Conservation (phyloP, 2,329 filamentous ascomycete species). For the Escovopsis sp. region DNA sequence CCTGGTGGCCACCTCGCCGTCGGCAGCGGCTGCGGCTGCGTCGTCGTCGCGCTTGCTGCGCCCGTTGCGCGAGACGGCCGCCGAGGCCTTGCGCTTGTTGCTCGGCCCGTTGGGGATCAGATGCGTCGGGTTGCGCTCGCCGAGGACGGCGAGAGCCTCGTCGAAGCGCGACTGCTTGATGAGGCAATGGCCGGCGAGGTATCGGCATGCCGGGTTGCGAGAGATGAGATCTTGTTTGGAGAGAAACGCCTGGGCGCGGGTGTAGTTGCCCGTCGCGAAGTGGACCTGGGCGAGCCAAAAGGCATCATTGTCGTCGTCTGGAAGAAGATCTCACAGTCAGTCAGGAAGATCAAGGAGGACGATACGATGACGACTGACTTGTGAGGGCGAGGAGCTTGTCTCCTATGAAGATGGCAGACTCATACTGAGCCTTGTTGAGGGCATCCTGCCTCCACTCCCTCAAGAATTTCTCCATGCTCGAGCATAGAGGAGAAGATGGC, state of each 20-base stretch:
- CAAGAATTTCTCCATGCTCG: conserved; percentile 79
- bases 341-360: conserved; percentile 2
- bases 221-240: conserved; percentile 68
- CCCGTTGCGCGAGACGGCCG: conserved; percentile 18
- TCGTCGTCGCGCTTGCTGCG: conserved; percentile 20
- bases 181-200: conserved; percentile 84
- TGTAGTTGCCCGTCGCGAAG: conserved; percentile 90
- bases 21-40: conserved; percentile 27
- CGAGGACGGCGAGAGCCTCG: conserved; percentile 72
- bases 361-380: conserved; percentile 40
- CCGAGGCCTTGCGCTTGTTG: conserved; percentile 21
- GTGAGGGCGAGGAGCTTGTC: conserved; percentile 94
- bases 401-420: conserved; percentile 90
- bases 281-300: conserved; percentile 98
- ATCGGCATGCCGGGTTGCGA: conserved; percentile 75
- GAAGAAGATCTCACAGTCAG: not conserved
- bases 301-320: conserved; percentile 85
- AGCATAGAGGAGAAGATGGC: not conserved
- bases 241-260: conserved; percentile 75
- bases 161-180: conserved; percentile 86
- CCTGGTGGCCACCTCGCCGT: conserved; percentile 59
- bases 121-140: conserved; percentile 87
- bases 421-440: conserved; percentile 89
- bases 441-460: conserved; percentile 92
- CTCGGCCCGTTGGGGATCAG: conserved; percentile 47